Percentiles rank a stretch among this genome's conserved stretches.
These are phyloP conservation scores for Aureobasidium namibiae DNA, from an alignment of 2,329 filamentous ascomycete species.

Conservation along the genomic window DNA sequence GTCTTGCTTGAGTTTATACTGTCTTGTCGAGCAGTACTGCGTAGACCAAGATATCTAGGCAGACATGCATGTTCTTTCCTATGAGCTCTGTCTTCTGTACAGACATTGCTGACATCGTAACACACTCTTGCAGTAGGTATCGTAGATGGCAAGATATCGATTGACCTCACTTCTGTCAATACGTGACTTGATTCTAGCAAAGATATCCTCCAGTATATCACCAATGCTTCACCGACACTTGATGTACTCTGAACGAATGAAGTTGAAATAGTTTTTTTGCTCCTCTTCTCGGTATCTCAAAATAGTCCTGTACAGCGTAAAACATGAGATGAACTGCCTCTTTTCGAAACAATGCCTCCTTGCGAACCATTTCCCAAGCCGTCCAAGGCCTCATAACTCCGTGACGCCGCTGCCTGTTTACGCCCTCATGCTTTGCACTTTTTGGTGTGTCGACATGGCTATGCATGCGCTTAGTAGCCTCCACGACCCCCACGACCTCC, in stretches of 20 bases:
- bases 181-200: too few relatives aligned
- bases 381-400: conserved; percentile 9
- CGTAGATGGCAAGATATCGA: too few relatives aligned
- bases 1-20: background rate
- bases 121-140: too few relatives aligned
- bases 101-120: background rate
- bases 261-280: conserved; percentile 9
- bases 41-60: too few relatives aligned
- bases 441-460: background rate
- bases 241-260: background rate
- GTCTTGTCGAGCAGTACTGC: too few relatives aligned
- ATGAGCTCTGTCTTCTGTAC: background rate
- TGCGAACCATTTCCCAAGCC: conserved; percentile 9
- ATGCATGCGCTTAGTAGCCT: background rate
- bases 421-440: conserved; percentile 11
- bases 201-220: too few relatives aligned
- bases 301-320: conserved; percentile 13
- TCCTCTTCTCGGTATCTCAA: background rate
- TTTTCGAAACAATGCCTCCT: conserved; percentile 10
- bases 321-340: conserved; percentile 12
- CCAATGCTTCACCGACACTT: background rate
- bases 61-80: background rate
- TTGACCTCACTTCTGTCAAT: too few relatives aligned
- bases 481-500: background rate
- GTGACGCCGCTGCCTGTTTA: conserved; percentile 11